phyloP scores from a whole-genome alignment of 2,329 filamentous ascomycete species.

The Nigrograna mackinnonii region DNA sequence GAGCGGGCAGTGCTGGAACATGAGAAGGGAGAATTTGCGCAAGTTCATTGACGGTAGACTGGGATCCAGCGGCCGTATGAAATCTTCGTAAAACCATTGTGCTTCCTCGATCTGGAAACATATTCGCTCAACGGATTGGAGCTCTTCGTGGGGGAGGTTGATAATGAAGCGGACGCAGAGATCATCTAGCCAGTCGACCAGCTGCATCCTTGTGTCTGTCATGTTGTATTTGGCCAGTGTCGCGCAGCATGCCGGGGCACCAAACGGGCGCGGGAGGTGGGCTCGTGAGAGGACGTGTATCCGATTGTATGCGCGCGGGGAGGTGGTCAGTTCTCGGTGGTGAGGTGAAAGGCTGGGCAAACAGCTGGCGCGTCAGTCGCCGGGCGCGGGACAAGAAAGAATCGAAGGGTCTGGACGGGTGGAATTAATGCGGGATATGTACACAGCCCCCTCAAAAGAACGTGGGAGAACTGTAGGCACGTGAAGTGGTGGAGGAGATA shows the following conservation, averaged over 20 bases:
- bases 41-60: slow-evolving; percentile 83
- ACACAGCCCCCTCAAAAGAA: too few relatives aligned
- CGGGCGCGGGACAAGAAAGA: too few relatives aligned
- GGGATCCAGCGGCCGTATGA: slow-evolving; percentile 88
- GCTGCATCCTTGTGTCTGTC: slow-evolving; percentile 77
- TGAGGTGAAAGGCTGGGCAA: too few relatives aligned
- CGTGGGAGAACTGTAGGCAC: too few relatives aligned
- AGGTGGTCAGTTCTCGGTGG: too few relatives aligned
- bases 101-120: slow-evolving; percentile 99
- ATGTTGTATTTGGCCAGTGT: slow-evolving; percentile 61
- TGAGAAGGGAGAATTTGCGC: slow-evolving; percentile 81
- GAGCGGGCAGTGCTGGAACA: slow-evolving; percentile 93
- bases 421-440: too few relatives aligned
- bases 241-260: slow-evolving; percentile 65
- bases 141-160: slow-evolving; percentile 90
- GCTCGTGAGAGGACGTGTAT: too few relatives aligned
- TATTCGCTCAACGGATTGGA: slow-evolving; percentile 87
- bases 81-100: slow-evolving; percentile 99
- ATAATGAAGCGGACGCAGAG: slow-evolving; percentile 97
- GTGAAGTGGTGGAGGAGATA: too few relatives aligned
- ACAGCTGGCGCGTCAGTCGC: too few relatives aligned
- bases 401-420: too few relatives aligned
- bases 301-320: too few relatives aligned
- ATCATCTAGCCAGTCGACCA: slow-evolving; percentile 98
- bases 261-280: too few relatives aligned